Evolutionary conservation across 768 basidiomycete species (phyloP).

Genomic region (Melanogaster broomeanus): DNA sequence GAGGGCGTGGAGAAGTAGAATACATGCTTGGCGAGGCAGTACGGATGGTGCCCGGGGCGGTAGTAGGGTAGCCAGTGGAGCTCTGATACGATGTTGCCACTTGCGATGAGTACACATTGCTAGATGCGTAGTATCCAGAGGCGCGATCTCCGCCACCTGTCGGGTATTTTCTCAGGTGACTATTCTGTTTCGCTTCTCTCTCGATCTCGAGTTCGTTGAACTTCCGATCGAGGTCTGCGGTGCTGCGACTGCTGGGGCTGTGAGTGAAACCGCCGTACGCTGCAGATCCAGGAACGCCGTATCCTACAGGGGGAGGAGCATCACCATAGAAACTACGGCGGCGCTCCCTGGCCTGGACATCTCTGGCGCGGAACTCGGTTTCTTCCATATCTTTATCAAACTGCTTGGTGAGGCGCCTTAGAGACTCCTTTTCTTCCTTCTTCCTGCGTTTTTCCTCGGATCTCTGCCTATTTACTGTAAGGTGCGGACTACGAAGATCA

Average conservation of each 20-base stretch:
- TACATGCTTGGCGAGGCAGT: conserved; percentile 34
- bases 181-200: conserved; percentile 28
- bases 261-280: conserved; percentile 24
- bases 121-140: conserved; percentile 17
- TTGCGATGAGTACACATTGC: conserved; percentile 24
- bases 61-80: conserved; percentile 29
- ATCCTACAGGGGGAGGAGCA: conserved; percentile 29
- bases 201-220: conserved; percentile 36
- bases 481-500: background rate
- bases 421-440: conserved; percentile 47
- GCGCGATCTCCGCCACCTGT: conserved; percentile 38
- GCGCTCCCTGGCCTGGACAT: conserved; percentile 49
- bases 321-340: conserved; percentile 55
- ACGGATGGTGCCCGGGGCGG: no score
- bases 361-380: conserved; percentile 53
- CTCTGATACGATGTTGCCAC: conserved; percentile 33
- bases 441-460: conserved; percentile 54
- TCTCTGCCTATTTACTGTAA: conserved; percentile 42
- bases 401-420: conserved; percentile 38
- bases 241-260: conserved; percentile 20
- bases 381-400: conserved; percentile 50
- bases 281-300: conserved; percentile 21
- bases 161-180: conserved; percentile 49
- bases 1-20: conserved; percentile 47
- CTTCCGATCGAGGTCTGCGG: conserved; percentile 40